Evolutionary conservation across 1,139 yeast genomes (phyloP).

Genomic region (Debaryomyces coudertii): DNA sequence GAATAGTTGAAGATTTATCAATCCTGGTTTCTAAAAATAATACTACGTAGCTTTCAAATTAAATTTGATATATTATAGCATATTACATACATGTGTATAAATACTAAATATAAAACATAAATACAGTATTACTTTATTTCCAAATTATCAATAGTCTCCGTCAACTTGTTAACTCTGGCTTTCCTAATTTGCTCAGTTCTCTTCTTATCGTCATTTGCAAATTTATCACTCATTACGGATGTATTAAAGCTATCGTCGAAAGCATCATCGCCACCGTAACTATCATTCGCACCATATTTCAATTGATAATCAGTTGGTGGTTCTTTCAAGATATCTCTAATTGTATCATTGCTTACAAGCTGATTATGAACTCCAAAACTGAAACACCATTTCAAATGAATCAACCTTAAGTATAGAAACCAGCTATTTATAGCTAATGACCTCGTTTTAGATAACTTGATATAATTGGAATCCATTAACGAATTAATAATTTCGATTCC

Average conservation of each 20-base stretch:
- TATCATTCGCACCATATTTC: slow-evolving; percentile 28
- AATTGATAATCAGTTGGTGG: slow-evolving; percentile 38
- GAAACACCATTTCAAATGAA: slow-evolving; percentile 71
- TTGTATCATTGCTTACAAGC: slow-evolving; percentile 52
- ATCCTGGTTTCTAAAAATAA: slow-evolving; percentile 11
- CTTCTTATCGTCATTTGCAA: slow-evolving; percentile 31
- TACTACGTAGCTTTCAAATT: background rate
- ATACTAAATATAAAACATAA: background rate
- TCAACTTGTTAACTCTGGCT: slow-evolving; percentile 38
- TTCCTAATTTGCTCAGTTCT: slow-evolving; percentile 37
- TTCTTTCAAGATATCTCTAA: slow-evolving; percentile 48
- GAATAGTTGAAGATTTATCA: slow-evolving; percentile 22
- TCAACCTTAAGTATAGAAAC: slow-evolving; percentile 63
- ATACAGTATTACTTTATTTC: slow-evolving; percentile 14
- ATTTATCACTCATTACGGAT: slow-evolving; percentile 19
- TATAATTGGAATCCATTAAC: slow-evolving; percentile 47
- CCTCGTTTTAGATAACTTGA: slow-evolving; percentile 58
- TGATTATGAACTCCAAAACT: slow-evolving; percentile 70
- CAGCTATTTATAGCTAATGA: slow-evolving; percentile 66
- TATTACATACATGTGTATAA: background rate
- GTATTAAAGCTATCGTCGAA: slow-evolving; percentile 17
- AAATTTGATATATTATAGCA: slow-evolving; percentile 1
- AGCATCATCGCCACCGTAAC: slow-evolving; percentile 19
- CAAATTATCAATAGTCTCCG: slow-evolving; percentile 33
- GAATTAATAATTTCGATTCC: slow-evolving; percentile 45